These are phyloP conservation scores for Moniliophthora roreri DNA, from an alignment of 1,284 basidiomycete species.

Conservation along the genomic window DNA sequence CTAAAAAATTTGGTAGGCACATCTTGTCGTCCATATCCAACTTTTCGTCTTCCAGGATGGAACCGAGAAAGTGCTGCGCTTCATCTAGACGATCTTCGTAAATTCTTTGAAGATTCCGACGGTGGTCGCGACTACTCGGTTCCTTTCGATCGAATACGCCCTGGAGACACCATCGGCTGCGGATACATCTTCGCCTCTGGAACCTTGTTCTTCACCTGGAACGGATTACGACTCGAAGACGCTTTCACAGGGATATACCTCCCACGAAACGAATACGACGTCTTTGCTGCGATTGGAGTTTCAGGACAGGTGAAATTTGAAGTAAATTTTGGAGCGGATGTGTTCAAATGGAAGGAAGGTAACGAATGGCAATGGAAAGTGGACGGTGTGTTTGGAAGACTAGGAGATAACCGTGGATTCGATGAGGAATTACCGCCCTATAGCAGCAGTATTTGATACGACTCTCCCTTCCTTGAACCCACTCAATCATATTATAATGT, in stretches of 20 bases:
- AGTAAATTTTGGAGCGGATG: conserved; percentile 63
- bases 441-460: not conserved
- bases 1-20: no score
- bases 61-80: conserved; percentile 63
- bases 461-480: no score
- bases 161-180: conserved; percentile 59
- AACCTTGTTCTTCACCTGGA: conserved; percentile 64
- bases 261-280: conserved; percentile 49
- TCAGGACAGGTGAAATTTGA: conserved; percentile 53
- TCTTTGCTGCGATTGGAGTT: conserved; percentile 65
- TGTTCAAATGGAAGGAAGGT: conserved; percentile 60
- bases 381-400: conserved; percentile 52
- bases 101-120: conserved; percentile 67
- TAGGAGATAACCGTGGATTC: conserved; percentile 24
- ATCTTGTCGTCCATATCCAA: conserved; percentile 64
- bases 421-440: conserved; percentile 34
- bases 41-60: conserved; percentile 71
- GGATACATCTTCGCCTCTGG: conserved; percentile 58
- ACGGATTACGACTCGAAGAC: conserved; percentile 54
- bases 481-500: no score
- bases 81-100: conserved; percentile 70
- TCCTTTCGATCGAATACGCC: conserved; percentile 28
- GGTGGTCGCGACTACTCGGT: conserved; percentile 59
- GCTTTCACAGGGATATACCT: conserved; percentile 62
- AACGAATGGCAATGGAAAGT: conserved; percentile 63